Base-by-base conservation (phyloP, 176 grass and related monocot genomes). In the Oryza australiensis region DNA sequence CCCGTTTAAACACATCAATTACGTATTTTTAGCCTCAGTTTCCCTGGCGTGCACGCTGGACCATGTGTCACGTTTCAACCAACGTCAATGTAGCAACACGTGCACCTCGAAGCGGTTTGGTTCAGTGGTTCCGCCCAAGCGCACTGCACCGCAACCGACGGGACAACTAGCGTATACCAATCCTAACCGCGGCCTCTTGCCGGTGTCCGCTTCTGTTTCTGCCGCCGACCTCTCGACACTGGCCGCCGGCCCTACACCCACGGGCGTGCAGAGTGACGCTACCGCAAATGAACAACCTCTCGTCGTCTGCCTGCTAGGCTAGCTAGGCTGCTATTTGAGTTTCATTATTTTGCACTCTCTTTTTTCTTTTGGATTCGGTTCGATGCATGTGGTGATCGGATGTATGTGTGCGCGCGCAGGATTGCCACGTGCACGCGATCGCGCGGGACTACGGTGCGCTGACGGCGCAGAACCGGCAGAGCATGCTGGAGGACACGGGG, bases 391-490 rank as follows among this genome's bases (percentile, higher is more conserved):
- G 51, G 51, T 55, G 51, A 55, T 22, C 34, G 34, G 34, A 35
- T 4, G 41, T 28, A 5, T 24, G 2, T 38, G 1, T 24, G 12
- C 3, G 8, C 26, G 0, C 1, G 76, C 84, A 99, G 96, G 90
- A 89, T 0, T 99, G 96, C 30, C 93, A 95, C 68, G 93, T 99
- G 72, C 93, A 95, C 73, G 91, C 93, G 42, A 93, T 99, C 82
- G 84, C 92, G 9, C 79, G 76, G 35, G 91, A 87, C 83, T 91
- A 95, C 59, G 96, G 96, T 0, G 96, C 93, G 7, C 68, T 99
- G 75, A 99, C 96, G 34, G 96, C 96, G 60, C 96, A 99, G 79
- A 95, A 75, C 87, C 62, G 96, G 85, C 86, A 72, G 93, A 93
- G 93, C 86, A 5, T 95, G 6, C 62, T 95, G 66, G 91, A 99